These are phyloP conservation scores for Deuterostichococcus epilithicus DNA, from an alignment of 139 green algal genomes.

Conservation along the genomic window DNA sequence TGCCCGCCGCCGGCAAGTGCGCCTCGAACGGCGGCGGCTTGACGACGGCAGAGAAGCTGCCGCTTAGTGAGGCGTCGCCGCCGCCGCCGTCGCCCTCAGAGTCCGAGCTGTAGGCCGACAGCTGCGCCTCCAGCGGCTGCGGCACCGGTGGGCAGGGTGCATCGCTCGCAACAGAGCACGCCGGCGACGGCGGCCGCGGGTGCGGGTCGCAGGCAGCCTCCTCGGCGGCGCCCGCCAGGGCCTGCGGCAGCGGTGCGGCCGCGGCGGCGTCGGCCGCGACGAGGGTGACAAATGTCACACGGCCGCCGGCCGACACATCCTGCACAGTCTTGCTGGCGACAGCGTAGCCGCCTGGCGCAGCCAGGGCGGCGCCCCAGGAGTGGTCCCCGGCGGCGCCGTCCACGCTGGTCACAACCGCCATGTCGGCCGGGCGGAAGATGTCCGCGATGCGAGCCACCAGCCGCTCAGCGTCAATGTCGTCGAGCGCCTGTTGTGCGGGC, in stretches of 20 bases:
- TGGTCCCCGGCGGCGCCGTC: slow-evolving; percentile 16
- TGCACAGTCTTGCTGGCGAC: slow-evolving; percentile 35
- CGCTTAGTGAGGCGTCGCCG: not conserved
- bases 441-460: slow-evolving; percentile 34
- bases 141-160: not conserved
- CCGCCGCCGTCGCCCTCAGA: not conserved
- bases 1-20: not conserved
- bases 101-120: not conserved
- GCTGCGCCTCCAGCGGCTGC: not conserved
- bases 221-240: no score
- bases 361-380: not conserved
- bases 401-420: slow-evolving; percentile 51
- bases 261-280: not conserved
- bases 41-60: not conserved
- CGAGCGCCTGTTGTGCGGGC: no score
- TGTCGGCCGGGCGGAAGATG: slow-evolving; percentile 52
- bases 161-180: not conserved
- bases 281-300: slow-evolving; percentile 21
- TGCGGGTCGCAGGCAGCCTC: not conserved
- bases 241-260: not conserved
- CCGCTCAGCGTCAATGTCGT: not conserved
- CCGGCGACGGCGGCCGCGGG: not conserved
- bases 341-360: slow-evolving; percentile 30
- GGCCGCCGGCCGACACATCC: slow-evolving; percentile 33
- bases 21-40: not conserved